phyloP scores from a whole-genome alignment of 2,329 filamentous ascomycete species.

The Zymoseptoria pseudotritici region DNA sequence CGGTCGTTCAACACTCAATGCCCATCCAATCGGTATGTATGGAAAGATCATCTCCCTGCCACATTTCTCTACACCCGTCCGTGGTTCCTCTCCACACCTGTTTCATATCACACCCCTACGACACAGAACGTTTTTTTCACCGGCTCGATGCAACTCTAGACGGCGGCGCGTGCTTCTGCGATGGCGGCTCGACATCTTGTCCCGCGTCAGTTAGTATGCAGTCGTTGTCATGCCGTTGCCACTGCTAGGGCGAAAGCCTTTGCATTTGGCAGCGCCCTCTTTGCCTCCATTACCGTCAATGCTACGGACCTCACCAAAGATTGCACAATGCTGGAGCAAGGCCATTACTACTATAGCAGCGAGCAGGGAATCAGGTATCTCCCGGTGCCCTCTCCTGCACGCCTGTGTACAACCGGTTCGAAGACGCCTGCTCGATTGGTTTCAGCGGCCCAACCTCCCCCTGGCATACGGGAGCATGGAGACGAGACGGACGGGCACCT shows the following conservation, averaged over 20 bases:
- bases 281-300: too few species aligned
- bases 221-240: too few species aligned
- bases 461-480: background rate
- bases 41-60: background rate
- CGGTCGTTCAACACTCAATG: background rate
- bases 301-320: too few species aligned
- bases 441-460: background rate
- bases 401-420: background rate
- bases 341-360: too few species aligned
- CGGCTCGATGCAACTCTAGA: background rate
- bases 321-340: too few species aligned
- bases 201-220: too few species aligned
- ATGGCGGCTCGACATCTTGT: background rate
- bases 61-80: background rate
- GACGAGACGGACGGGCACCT: background rate
- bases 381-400: background rate
- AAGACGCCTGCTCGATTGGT: background rate
- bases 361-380: background rate
- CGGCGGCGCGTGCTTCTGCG: background rate
- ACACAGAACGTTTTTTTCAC: background rate
- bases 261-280: too few species aligned
- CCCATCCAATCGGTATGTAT: background rate
- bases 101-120: background rate
- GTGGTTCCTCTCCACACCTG: background rate
- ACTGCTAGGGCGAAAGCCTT: too few species aligned